Evolutionary conservation across 176 grass and related monocot species (phyloP).

Genomic region (Oryza glumipatula): DNA sequence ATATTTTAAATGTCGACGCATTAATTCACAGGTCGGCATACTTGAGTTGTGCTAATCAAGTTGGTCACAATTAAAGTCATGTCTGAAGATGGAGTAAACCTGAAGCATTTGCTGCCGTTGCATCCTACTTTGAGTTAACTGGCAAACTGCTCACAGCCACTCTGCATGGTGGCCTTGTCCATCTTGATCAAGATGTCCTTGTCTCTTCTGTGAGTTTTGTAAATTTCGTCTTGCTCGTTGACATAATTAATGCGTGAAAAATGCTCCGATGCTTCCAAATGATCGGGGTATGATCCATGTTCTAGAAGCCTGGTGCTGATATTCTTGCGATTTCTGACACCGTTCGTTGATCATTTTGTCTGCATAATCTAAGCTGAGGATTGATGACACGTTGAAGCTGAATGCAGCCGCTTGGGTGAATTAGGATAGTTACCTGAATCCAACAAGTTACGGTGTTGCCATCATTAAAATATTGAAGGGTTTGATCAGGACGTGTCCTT

Average conservation of each 20-base stretch:
- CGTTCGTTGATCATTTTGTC: background rate
- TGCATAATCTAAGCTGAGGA: background rate
- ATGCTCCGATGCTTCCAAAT: background rate
- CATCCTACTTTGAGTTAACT: conserved; percentile 24
- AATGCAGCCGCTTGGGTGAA: background rate
- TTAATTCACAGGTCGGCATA: background rate
- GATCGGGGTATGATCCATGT: background rate
- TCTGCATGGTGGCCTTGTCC: background rate
- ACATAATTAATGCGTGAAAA: background rate
- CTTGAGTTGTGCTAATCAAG: conserved; percentile 1
- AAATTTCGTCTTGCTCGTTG: background rate
- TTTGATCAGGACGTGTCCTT: conserved; percentile 12
- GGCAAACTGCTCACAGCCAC: background rate
- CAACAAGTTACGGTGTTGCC: background rate
- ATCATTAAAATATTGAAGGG: conserved; percentile 16
- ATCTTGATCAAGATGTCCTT: conserved; percentile 39
- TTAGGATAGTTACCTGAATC: background rate
- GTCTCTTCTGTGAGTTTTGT: conserved; percentile 30
- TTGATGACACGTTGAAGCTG: background rate
- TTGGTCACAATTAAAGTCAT: conserved; percentile 5
- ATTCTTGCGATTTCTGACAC: conserved; percentile 14
- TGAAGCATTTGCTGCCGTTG: conserved; percentile 43
- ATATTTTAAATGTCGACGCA: background rate
- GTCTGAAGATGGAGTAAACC: conserved; percentile 30
- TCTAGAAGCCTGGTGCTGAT: background rate